Conservation (phyloP, 192 early-diverging fungal species). For the Linnemannia zychae region DNA sequence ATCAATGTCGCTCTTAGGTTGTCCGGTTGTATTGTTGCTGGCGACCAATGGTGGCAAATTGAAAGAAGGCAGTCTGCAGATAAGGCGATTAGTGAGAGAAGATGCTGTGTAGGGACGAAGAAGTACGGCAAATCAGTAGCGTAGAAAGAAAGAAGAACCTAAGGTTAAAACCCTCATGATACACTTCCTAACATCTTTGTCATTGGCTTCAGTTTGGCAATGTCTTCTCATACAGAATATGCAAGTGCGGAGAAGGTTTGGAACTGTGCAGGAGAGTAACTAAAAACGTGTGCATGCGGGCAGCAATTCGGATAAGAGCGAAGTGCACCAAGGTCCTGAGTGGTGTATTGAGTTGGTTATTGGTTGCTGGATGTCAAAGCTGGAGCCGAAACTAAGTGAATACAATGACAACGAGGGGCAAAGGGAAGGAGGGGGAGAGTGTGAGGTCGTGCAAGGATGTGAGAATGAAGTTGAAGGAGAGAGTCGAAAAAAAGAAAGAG, state of each 20-base stretch:
- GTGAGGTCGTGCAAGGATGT: neutral
- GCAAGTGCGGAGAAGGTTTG: neutral
- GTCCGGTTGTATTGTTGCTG: too few relatives aligned
- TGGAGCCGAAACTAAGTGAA: neutral
- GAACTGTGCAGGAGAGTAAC: neutral
- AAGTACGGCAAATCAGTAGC: neutral
- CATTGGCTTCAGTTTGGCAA: too few relatives aligned
- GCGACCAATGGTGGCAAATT: neutral
- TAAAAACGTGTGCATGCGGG: neutral
- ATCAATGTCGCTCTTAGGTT: too few relatives aligned
- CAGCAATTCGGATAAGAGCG: neutral
- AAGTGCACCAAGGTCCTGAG: neutral
- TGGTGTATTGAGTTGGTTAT: neutral
- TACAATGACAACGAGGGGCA: too few relatives aligned
- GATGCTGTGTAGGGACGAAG: too few relatives aligned
- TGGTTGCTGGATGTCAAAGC: neutral
- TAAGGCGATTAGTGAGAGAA: too few relatives aligned
- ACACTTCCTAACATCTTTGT: too few relatives aligned
- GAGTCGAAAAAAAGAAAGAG: conserved; percentile 4
- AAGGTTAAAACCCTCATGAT: neutral
- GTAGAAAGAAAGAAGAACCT: neutral
- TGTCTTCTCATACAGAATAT: too few relatives aligned
- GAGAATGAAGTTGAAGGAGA: neutral
- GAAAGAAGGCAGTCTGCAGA: neutral
- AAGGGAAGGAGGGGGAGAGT: neutral